Conservation (phyloP, 805 yeast species). For the Candida insectorum region DNA sequence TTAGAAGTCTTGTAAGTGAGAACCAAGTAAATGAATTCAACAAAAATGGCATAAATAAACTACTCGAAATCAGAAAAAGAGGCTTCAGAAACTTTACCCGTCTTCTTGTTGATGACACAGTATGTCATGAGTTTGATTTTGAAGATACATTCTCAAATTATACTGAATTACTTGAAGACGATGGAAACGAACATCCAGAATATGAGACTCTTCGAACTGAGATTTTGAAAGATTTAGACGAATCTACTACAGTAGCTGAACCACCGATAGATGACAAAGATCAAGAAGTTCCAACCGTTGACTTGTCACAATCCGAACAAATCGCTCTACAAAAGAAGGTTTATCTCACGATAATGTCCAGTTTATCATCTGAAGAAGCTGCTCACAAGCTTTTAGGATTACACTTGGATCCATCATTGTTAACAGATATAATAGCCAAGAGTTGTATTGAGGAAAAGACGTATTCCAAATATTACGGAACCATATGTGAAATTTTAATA, state of each 20-base stretch:
- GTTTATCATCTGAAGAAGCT: conserved; percentile 90
- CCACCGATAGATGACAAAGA: not conserved
- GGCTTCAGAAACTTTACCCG: conserved; percentile 11
- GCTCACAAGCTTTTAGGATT: conserved; percentile 75
- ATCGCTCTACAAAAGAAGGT: conserved; percentile 70
- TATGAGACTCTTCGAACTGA: conserved; percentile 44
- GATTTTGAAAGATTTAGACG: conserved; percentile 39
- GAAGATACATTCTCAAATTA: conserved; percentile 49
- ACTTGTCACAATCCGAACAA: conserved; percentile 64
- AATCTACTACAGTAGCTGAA: not conserved
- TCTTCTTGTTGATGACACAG: conserved; percentile 5
- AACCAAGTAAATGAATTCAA: conserved; percentile 38
- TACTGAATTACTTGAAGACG: conserved; percentile 33
- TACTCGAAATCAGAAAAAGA: conserved; percentile 33
- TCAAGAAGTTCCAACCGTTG: conserved; percentile 23
- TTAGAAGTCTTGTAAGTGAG: conserved; percentile 60
- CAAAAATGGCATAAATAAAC: conserved; percentile 44
- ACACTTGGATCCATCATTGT: conserved; percentile 40
- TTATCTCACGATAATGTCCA: conserved; percentile 80
- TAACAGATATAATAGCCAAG: conserved; percentile 71
- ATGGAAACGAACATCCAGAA: conserved; percentile 50
- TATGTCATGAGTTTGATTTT: conserved; percentile 48
- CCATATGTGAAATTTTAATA: conserved; percentile 50
- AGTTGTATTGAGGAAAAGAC: conserved; percentile 84
- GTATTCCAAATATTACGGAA: conserved; percentile 81